These are phyloP conservation scores for Pterocarpus macrocarpus DNA, from an alignment of 306 rosid genomes.

Conservation along the genomic window DNA sequence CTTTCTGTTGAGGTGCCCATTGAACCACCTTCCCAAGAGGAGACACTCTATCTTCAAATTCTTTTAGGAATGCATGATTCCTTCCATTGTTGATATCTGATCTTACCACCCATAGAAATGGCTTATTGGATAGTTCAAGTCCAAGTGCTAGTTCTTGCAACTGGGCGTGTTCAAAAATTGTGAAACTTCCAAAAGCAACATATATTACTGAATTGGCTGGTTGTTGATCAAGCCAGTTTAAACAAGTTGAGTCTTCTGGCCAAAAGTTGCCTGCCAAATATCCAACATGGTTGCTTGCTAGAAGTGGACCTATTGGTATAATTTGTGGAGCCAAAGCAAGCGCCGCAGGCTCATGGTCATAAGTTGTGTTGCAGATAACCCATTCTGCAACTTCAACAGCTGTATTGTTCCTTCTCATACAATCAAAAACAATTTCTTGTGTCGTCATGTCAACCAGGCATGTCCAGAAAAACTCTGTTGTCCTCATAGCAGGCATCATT, in stretches of 20 bases:
- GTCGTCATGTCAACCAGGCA: not conserved
- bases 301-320: constrained; percentile 53
- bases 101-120: constrained; percentile 53
- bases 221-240: constrained; percentile 50
- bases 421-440: constrained; percentile 34
- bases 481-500: constrained; percentile 43
- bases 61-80: constrained; percentile 17
- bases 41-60: constrained; percentile 33
- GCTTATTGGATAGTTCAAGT: constrained; percentile 42
- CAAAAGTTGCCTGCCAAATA: constrained; percentile 42
- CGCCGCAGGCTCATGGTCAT: constrained; percentile 47
- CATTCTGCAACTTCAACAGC: constrained; percentile 32
- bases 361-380: constrained; percentile 54
- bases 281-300: constrained; percentile 6
- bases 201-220: constrained; percentile 45
- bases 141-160: constrained; percentile 51
- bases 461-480: constrained; percentile 37
- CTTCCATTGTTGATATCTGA: constrained; percentile 36
- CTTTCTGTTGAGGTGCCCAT: constrained; percentile 51
- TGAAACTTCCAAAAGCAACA: constrained; percentile 56
- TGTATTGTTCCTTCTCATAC: not conserved
- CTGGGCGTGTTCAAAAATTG: constrained; percentile 33
- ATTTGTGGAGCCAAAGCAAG: constrained; percentile 39
- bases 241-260: constrained; percentile 51
- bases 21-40: constrained; percentile 35